Evolutionary conservation across 2,329 filamentous ascomycete species (phyloP), one percentile per base, ranked within the genome.

Genomic region (Emmonsia crescens): DNA sequence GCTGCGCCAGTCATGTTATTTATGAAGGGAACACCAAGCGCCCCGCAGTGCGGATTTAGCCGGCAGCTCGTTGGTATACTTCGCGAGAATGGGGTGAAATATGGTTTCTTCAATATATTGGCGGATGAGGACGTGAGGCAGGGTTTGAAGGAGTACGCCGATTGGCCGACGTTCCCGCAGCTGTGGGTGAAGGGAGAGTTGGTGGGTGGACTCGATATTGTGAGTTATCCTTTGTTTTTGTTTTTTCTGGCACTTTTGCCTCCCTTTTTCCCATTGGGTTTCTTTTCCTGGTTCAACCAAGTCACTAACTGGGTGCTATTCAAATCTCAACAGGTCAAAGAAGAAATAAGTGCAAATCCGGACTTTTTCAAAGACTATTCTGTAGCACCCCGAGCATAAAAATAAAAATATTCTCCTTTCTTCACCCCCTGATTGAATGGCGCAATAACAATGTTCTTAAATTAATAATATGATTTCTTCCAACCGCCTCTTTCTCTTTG

Each of bases 101-200:
- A 97, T 74, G 94, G 94, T 24, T 99, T 99, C 81, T 99, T 99
- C 81, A 97, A 99, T 74, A 99, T 99, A 66, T 77, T 99, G 69
- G 94, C 94, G 65, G 94, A 99, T 73, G 93, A 99, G 71, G 93
- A 97, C 75, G 94, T 99, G 56, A 84, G 94, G 64, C 93, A 97
- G 78, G 94, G 94, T 0, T 78, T 99, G 71, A 99, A 99, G 82
- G 90, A 94, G 77, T 97, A 86, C 74, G 91, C 91, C n/a, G 94
- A 97, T 65, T 99, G 94, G 94, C 94, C 94, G 10, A 99, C 94
- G 0, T 99, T 91, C 76, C 94, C 94, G 24, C 94, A 99, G 76
- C 79, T 99, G 65, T 99, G 93, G 86, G 85, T 96, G 14, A 84
- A 87, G 63, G 93, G 94, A 16, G 91, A 96, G 74, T 79, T 99